A percentile compares a stretch with the other conserved stretches of the same genome.
These are phyloP conservation scores for Dactylonectria macrodidyma DNA, from an alignment of 2,329 filamentous ascomycete genomes.

Conservation along the genomic window DNA sequence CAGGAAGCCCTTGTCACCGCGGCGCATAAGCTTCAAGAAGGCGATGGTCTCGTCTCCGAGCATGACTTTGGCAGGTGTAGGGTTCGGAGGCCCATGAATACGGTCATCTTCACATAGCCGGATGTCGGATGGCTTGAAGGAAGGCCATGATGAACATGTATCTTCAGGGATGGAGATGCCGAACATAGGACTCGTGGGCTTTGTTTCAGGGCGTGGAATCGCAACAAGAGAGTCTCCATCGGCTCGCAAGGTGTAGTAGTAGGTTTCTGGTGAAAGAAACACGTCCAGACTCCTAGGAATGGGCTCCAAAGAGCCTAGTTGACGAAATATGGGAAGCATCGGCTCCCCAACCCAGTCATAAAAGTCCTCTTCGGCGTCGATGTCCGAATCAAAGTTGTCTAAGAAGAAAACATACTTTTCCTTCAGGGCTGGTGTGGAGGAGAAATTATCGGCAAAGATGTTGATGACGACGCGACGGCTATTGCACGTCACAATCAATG, in stretches of 20 bases:
- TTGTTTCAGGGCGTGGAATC: neutral
- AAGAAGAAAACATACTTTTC: conserved; percentile 44
- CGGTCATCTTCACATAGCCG: neutral
- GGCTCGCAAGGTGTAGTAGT: conserved; percentile 31
- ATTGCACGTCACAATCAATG: conserved; percentile 38
- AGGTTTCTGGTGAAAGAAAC: conserved; percentile 32
- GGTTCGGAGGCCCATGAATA: neutral
- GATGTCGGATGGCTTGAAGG: conserved; percentile 31
- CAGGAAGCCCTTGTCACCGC: conserved; percentile 19
- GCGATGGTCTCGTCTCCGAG: conserved; percentile 16
- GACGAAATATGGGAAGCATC: too few species aligned
- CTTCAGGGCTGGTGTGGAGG: conserved; percentile 33
- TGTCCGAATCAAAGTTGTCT: conserved; percentile 32
- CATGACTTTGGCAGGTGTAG: conserved; percentile 23
- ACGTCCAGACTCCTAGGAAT: neutral
- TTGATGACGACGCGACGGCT: conserved; percentile 33
- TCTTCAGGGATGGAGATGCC: conserved; percentile 29
- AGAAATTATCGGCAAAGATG: conserved; percentile 38
- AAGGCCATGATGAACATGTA: conserved; percentile 27
- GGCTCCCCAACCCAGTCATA: conserved; percentile 37
- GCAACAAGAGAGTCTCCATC: conserved; percentile 25
- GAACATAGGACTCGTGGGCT: neutral
- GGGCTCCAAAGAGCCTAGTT: too few species aligned
- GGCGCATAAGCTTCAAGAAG: conserved; percentile 30
- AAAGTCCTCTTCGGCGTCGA: conserved; percentile 44